Percentiles rank a stretch among this genome's conserved stretches.
These are phyloP conservation scores for Ophiostoma piceae DNA, from an alignment of 2,329 filamentous ascomycete genomes.

Conservation along the genomic window DNA sequence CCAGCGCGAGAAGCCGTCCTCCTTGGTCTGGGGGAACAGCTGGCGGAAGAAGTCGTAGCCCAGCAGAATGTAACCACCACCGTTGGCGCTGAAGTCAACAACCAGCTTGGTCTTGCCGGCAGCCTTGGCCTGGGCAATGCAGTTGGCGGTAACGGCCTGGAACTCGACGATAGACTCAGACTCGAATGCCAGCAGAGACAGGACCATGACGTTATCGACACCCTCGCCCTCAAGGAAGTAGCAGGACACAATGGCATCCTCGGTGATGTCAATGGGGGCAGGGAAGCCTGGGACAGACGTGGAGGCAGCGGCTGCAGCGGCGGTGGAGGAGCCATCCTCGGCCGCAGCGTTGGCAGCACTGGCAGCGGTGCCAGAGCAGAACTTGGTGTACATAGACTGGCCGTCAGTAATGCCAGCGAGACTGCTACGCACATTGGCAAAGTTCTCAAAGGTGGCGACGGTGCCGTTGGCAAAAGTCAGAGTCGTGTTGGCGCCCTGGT, in stretches of 20 bases:
- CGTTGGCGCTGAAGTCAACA: slow-evolving; percentile 54
- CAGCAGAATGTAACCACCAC: slow-evolving; percentile 54
- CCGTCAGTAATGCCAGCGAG: slow-evolving; percentile 34
- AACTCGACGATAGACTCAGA: slow-evolving; percentile 32
- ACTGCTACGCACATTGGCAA: slow-evolving; percentile 32
- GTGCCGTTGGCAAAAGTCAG: slow-evolving; percentile 39
- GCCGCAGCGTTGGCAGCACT: neutral
- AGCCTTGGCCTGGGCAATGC: slow-evolving; percentile 36
- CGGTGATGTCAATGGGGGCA: slow-evolving; percentile 31
- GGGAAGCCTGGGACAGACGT: slow-evolving; percentile 30
- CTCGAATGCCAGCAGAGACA: slow-evolving; percentile 32
- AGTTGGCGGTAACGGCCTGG: slow-evolving; percentile 34
- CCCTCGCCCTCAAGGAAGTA: slow-evolving; percentile 34
- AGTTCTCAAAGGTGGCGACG: slow-evolving; percentile 32
- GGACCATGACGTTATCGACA: slow-evolving; percentile 35
- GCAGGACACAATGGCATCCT: slow-evolving; percentile 33
- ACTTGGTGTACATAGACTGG: slow-evolving; percentile 34
- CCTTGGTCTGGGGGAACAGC: slow-evolving; percentile 42
- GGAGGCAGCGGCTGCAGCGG: slow-evolving; percentile 1
- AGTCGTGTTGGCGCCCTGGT: slow-evolving; percentile 35
- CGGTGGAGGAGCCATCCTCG: slow-evolving; percentile 15
- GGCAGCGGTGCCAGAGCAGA: slow-evolving; percentile 31
- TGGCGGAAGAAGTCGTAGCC: slow-evolving; percentile 59
- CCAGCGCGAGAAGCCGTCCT: slow-evolving; percentile 40
- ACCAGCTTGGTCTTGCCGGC: slow-evolving; percentile 56